Percentiles rank a stretch among this genome's conserved stretches.
phyloP scores from a whole-genome alignment of 768 basidiomycete species.

The Tylopilus intermedius region DNA sequence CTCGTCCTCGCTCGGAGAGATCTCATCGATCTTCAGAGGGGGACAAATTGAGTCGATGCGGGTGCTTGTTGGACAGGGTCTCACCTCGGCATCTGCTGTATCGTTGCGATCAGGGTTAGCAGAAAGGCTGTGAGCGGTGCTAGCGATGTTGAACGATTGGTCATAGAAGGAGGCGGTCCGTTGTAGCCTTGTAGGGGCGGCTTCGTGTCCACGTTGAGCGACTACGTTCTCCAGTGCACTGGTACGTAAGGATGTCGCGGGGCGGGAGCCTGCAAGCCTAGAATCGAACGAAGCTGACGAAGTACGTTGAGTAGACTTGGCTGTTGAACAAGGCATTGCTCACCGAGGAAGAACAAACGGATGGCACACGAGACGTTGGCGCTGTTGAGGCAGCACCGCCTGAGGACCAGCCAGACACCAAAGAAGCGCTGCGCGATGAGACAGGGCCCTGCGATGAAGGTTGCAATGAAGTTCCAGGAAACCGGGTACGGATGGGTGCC shows the following conservation, averaged over 20 bases:
- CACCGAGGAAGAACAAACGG: neutral
- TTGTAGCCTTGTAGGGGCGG: neutral
- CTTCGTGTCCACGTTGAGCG: too few species aligned
- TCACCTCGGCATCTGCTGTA: too few species aligned
- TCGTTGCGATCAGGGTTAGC: neutral
- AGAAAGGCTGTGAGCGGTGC: neutral
- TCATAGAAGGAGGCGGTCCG: neutral
- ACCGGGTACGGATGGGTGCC: too few species aligned
- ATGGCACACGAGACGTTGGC: neutral
- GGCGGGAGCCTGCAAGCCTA: too few species aligned
- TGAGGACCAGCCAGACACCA: neutral
- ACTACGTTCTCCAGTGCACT: too few species aligned
- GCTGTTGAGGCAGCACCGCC: neutral
- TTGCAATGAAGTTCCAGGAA: neutral
- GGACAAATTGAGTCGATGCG: too few species aligned
- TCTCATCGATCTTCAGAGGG: neutral
- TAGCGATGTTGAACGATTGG: neutral
- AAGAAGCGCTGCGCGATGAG: neutral
- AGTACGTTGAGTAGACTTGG: too few species aligned
- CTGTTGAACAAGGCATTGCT: neutral
- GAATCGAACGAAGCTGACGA: too few species aligned
- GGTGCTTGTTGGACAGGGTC: too few species aligned
- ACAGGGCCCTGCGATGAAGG: neutral
- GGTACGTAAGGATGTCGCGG: too few species aligned
- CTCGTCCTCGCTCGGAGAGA: neutral